Evolutionary conservation across 2,329 filamentous ascomycete genomes (phyloP).

Genomic region (Plectosphaerella sp.): DNA sequence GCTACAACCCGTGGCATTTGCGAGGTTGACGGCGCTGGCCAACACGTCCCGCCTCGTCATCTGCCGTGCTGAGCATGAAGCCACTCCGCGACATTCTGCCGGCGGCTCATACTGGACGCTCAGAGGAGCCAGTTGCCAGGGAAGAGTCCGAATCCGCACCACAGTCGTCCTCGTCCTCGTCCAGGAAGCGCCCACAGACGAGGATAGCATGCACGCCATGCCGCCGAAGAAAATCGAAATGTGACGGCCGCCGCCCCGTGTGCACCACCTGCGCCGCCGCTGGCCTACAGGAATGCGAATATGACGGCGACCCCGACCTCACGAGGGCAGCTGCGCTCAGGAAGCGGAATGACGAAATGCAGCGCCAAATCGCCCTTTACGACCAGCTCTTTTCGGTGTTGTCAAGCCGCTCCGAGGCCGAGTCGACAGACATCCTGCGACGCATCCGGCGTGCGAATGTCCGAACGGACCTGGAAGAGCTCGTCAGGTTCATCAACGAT

Average conservation of each 20-base stretch:
- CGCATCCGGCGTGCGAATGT: conserved; percentile 9
- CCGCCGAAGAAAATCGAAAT: conserved; percentile 11
- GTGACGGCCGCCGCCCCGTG: conserved; percentile 10
- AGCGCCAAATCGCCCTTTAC: conserved; percentile 7
- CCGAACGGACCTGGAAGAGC: conserved; percentile 6
- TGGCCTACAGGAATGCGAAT: conserved; percentile 7
- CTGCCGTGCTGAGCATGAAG: conserved; percentile 6
- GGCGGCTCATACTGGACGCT: conserved; percentile 1
- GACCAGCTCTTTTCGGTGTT: conserved; percentile 10
- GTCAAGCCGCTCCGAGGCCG: conserved; percentile 9
- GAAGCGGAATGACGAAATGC: conserved; percentile 9
- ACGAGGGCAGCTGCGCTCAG: conserved; percentile 11
- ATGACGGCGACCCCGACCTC: conserved; percentile 12
- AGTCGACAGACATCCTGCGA: conserved; percentile 11
- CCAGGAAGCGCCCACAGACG: conserved; percentile 10
- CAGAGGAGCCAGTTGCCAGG: conserved; percentile 1
- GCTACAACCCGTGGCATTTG: too few relatives aligned
- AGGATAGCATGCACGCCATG: conserved; percentile 12
- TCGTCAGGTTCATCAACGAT: conserved; percentile 11
- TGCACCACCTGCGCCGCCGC: conserved; percentile 11
- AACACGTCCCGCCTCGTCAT: too few relatives aligned
- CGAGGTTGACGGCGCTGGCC: too few relatives aligned
- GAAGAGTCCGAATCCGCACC: neutral
- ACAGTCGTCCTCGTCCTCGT: conserved; percentile 1
- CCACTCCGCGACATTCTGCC: conserved; percentile 11